Conservation (phyloP, 331 rosid genomes). For the Pyrus hybrid region DNA sequence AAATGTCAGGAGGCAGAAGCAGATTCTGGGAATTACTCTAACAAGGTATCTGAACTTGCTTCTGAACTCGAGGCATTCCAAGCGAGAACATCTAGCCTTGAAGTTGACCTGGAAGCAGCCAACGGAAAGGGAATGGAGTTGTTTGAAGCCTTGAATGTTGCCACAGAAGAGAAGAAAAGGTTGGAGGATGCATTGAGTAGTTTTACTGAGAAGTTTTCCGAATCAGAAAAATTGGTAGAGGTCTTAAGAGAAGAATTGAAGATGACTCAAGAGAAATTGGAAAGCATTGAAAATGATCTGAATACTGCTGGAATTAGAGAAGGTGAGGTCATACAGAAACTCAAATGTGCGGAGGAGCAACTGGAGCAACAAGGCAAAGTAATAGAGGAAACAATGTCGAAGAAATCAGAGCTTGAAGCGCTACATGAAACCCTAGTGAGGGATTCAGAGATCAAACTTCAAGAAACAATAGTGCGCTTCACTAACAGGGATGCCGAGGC, state of each 20-base stretch:
- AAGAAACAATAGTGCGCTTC: conserved; percentile 49
- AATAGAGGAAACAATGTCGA: conserved; percentile 43
- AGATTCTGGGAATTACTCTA: conserved; percentile 41
- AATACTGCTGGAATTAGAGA: conserved; percentile 58
- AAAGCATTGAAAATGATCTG: conserved; percentile 49
- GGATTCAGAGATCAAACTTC: conserved; percentile 69
- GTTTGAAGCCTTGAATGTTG: conserved; percentile 40
- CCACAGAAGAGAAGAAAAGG: conserved; percentile 55
- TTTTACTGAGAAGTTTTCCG: conserved; percentile 55
- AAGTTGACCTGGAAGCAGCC: conserved; percentile 42
- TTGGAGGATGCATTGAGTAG: conserved; percentile 48
- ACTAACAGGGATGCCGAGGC: conserved; percentile 62
- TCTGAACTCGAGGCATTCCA: conserved; percentile 73
- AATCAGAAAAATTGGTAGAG: conserved; percentile 68
- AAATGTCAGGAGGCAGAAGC: conserved; percentile 46
- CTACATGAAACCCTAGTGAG: conserved; percentile 55
- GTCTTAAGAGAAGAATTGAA: conserved; percentile 59
- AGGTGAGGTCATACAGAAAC: conserved; percentile 46
- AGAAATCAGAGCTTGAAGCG: conserved; percentile 55
- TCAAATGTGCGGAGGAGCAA: conserved; percentile 61
- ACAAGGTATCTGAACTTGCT: conserved; percentile 42
- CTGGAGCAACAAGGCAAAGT: conserved; percentile 39
- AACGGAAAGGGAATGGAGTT: conserved; percentile 56
- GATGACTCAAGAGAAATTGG: conserved; percentile 63
- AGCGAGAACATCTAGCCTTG: conserved; percentile 54